Evolutionary conservation across 345 rosid genomes (phyloP).

Genomic region (Leavenworthia alabamica): DNA sequence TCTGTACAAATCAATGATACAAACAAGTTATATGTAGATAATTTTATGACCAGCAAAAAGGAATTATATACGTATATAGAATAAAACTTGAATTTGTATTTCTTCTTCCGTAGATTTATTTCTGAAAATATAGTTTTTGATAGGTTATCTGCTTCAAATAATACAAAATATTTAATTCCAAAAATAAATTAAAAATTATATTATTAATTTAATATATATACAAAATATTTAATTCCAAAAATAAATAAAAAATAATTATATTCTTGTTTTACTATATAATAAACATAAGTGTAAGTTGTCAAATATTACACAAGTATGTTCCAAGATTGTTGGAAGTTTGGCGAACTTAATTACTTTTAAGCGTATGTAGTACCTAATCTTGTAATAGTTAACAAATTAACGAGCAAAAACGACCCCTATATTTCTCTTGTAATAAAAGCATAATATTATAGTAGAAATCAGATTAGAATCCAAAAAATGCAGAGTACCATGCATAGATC

Average conservation of each 20-base stretch:
- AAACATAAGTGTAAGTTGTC: no score
- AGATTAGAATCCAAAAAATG: no score
- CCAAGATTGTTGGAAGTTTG: conserved; percentile 17
- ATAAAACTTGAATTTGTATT: neutral
- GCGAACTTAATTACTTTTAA: conserved; percentile 7
- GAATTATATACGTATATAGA: no score
- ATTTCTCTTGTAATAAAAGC: neutral
- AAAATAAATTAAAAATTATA: no score
- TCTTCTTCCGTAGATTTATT: neutral
- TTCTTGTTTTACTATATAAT: no score
- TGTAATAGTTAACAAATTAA: neutral
- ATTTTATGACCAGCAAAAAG: neutral
- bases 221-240: no score
- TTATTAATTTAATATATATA: neutral
- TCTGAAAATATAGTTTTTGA: neutral
- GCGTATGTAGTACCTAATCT: conserved; percentile 11
- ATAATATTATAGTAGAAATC: no score
- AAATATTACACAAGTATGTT: conserved; percentile 8
- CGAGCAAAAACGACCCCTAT: neutral
- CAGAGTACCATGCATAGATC: no score
- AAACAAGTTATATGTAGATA: neutral
- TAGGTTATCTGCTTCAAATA: no score
- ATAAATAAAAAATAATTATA: no score
- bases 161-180: neutral
- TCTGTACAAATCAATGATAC: conserved; percentile 31